phyloP scores from a whole-genome alignment of 2,329 filamentous ascomycete species.

The Diaporthe vexans region DNA sequence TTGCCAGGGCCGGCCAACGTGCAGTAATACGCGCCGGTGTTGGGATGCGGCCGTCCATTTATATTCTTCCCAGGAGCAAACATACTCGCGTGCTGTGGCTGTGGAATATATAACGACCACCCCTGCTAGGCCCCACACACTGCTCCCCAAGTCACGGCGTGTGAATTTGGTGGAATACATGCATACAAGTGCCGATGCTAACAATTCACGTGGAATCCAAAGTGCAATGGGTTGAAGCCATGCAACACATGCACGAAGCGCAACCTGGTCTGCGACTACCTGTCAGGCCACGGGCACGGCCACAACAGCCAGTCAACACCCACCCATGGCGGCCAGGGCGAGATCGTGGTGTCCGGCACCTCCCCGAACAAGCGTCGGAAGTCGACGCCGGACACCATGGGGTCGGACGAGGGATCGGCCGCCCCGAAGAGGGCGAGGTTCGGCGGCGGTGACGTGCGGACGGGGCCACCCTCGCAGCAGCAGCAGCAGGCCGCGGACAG shows the following conservation, averaged over 20 bases:
- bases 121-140: background rate
- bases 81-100: constrained; percentile 2
- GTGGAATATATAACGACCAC: background rate
- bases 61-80: background rate
- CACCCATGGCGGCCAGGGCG: constrained; percentile 47
- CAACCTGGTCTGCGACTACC: constrained; percentile 60
- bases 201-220: constrained; percentile 34
- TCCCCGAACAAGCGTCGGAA: constrained; percentile 44
- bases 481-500: constrained; percentile 38
- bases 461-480: background rate
- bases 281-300: constrained; percentile 45
- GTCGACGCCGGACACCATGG: constrained; percentile 33
- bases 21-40: constrained; percentile 5
- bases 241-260: constrained; percentile 72
- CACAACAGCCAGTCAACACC: constrained; percentile 45
- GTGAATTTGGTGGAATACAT: background rate
- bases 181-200: background rate
- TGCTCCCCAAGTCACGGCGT: background rate
- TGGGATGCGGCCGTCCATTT: background rate
- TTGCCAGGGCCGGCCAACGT: background rate
- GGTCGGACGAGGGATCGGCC: constrained; percentile 20
- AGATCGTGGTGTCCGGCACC: constrained; percentile 47
- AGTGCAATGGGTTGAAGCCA: constrained; percentile 72
- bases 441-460: constrained; percentile 3
- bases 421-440: constrained; percentile 39